These are phyloP conservation scores for Rhizophora mangle DNA, from an alignment of 345 rosid genomes.

Conservation along the genomic window DNA sequence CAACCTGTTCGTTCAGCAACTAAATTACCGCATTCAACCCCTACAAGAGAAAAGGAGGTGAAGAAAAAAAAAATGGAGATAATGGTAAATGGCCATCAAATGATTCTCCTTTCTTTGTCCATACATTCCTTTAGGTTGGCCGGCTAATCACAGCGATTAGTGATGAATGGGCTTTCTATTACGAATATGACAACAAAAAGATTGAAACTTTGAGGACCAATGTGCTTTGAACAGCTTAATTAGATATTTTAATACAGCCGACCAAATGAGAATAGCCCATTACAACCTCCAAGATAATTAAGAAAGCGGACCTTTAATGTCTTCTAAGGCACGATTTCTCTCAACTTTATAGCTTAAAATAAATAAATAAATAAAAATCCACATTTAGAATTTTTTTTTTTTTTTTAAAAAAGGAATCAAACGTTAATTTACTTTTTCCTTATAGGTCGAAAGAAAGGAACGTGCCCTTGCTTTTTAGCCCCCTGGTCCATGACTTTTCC, in stretches of 20 bases:
- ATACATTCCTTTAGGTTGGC: neutral
- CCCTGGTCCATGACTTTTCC: neutral
- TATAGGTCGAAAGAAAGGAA: conserved; percentile 11
- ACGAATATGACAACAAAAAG: neutral
- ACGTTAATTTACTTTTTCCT: neutral
- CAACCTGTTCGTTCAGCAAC: no score
- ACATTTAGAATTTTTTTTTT: neutral
- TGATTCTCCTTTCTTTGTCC: conserved; percentile 10
- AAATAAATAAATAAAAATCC: neutral
- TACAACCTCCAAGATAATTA: neutral
- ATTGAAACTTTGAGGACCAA: neutral
- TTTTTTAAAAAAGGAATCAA: neutral
- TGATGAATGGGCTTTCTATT: neutral
- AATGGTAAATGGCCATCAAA: neutral
- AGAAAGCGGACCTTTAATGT: conserved; percentile 1
- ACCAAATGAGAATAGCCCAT: conserved; percentile 18
- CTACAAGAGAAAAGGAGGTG: neutral
- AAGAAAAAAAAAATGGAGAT: neutral
- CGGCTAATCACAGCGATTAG: neutral
- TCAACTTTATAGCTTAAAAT: neutral
- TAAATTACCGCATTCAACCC: no score
- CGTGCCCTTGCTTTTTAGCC: neutral
- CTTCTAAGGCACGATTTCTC: conserved; percentile 27
- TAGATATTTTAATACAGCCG: conserved; percentile 1
- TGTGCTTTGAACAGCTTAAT: neutral